These are phyloP conservation scores for Zygosaccharomyces pseudobailii DNA, from an alignment of 1,139 yeast species.

Conservation along the genomic window DNA sequence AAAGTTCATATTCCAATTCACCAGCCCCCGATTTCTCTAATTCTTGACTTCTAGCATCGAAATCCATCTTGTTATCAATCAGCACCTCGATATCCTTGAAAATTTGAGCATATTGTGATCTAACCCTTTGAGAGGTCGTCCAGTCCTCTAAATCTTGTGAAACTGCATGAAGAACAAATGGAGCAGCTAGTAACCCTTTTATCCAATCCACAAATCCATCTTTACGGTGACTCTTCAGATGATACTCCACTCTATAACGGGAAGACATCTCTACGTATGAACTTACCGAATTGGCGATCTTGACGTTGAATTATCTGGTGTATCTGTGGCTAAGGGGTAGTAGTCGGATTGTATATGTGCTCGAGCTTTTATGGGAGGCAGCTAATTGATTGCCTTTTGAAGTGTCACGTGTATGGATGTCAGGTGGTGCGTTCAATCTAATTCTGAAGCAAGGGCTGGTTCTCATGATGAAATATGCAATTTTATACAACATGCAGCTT, in stretches of 20 bases:
- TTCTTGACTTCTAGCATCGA: conserved; percentile 16
- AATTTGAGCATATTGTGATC: conserved; percentile 76
- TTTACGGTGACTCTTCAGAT: conserved; percentile 75
- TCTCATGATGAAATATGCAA: too few relatives aligned
- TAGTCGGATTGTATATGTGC: not conserved
- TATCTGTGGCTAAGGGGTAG: not conserved
- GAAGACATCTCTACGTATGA: conserved; percentile 23
- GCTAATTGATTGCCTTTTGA: not conserved
- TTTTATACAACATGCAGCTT: too few relatives aligned
- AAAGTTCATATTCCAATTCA: conserved; percentile 16
- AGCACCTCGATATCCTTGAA: conserved; percentile 77
- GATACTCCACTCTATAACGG: conserved; percentile 35
- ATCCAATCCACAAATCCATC: conserved; percentile 97
- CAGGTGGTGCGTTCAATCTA: not conserved
- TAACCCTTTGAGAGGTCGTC: conserved; percentile 47
- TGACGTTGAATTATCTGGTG: not conserved
- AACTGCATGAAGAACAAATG: conserved; percentile 87
- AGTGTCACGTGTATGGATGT: not conserved
- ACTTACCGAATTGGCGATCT: not conserved
- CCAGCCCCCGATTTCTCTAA: conserved; percentile 16
- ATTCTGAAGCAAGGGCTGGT: not conserved
- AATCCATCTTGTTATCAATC: conserved; percentile 49
- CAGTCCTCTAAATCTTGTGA: conserved; percentile 37
- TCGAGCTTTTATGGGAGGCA: not conserved
- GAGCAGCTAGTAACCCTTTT: conserved; percentile 82